phyloP scores from a whole-genome alignment of 441 rosid genomes.

The Flueggea neowawraea region DNA sequence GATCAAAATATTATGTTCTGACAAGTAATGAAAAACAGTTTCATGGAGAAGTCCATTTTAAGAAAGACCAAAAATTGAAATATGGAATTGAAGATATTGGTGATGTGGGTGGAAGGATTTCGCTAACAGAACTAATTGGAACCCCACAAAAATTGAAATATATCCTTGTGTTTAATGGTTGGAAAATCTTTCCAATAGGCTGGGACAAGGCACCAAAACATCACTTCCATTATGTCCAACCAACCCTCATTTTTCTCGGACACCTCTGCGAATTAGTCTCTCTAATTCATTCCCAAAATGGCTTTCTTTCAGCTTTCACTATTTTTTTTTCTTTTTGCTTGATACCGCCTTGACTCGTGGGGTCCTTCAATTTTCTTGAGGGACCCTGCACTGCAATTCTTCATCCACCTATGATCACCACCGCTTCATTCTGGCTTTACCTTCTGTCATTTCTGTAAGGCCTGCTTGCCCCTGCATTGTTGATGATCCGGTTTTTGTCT shows the following conservation, averaged over 20 bases:
- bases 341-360: constrained; percentile 11
- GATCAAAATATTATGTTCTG: too few relatives aligned
- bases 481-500: not conserved
- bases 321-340: not conserved
- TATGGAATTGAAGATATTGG: too few relatives aligned
- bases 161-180: not conserved
- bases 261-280: not conserved
- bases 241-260: constrained; percentile 26
- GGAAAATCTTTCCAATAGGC: not conserved
- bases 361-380: constrained; percentile 34
- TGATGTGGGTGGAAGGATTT: too few relatives aligned
- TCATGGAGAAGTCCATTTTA: too few relatives aligned
- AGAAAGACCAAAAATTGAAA: too few relatives aligned
- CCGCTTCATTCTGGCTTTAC: not conserved
- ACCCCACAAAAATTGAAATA: not conserved
- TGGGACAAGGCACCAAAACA: constrained; percentile 1
- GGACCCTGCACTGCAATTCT: constrained; percentile 24
- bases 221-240: constrained; percentile 3
- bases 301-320: constrained; percentile 2
- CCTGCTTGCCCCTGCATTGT: not conserved
- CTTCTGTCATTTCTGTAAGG: not conserved
- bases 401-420: not conserved
- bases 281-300: constrained; percentile 3
- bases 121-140: not conserved
- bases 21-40: too few relatives aligned